phyloP scores from a whole-genome alignment of 306 rosid genomes.

The Astragalus glycyphyllos region DNA sequence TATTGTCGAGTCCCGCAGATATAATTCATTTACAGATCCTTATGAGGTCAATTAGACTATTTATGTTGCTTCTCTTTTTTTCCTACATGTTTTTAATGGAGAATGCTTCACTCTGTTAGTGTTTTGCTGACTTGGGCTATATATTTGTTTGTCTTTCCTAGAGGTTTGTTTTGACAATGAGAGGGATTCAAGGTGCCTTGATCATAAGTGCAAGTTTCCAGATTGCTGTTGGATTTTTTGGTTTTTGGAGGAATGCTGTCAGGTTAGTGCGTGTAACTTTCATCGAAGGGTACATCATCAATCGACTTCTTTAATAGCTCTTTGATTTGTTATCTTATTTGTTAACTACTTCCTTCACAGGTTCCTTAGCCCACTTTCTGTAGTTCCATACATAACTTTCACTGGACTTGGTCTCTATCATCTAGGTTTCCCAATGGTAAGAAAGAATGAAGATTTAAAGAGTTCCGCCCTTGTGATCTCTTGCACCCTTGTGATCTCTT shows the following conservation, averaged over 20 bases:
- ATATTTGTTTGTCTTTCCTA: slow-evolving; percentile 40
- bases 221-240: slow-evolving; percentile 68
- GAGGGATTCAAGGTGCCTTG: slow-evolving; percentile 88
- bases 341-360: slow-evolving; percentile 36
- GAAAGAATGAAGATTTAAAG: background rate
- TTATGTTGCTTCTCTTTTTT: background rate
- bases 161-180: slow-evolving; percentile 77
- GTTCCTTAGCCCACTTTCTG: slow-evolving; percentile 84
- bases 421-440: slow-evolving; percentile 91
- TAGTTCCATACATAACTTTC: slow-evolving; percentile 76
- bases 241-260: slow-evolving; percentile 80
- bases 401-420: slow-evolving; percentile 76
- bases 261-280: too few species aligned
- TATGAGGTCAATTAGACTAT: slow-evolving; percentile 59
- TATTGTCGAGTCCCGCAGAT: slow-evolving; percentile 70
- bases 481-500: slow-evolving; percentile 4
- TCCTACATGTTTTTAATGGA: background rate
- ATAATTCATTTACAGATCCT: slow-evolving; percentile 47
- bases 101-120: background rate
- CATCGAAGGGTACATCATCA: too few species aligned
- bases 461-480: background rate
- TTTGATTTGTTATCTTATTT: slow-evolving; percentile 7
- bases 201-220: slow-evolving; percentile 74
- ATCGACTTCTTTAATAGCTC: too few species aligned
- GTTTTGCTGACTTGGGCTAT: slow-evolving; percentile 19